Evolutionary conservation across 2,329 filamentous ascomycete genomes (phyloP), one percentile per base, ranked within the genome.

Genomic region (Aspergillus sergii): DNA sequence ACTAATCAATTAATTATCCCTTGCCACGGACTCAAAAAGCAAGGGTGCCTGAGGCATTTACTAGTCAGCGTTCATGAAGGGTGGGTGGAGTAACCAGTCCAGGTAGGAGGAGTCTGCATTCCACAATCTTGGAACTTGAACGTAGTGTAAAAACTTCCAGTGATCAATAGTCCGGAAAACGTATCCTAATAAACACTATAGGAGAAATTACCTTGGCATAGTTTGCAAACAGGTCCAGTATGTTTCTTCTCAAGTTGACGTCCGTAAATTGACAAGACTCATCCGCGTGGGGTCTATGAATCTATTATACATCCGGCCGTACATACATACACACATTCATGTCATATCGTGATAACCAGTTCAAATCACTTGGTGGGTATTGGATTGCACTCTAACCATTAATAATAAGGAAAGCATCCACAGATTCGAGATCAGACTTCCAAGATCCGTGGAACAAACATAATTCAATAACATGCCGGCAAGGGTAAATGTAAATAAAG

Each of bases 401-500:
- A 60, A 54, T 41, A 46, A 61, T 58, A 21, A 51, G 16, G 61
- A 57, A 62, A 48, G 48, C 64, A 56, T 43, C 50, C 51, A 55
- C 62, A 66, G 62, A 72, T 68, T 69, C 23, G 45, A 66, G 66
- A 66, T 14, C 45, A 61, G 51, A 32, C 45, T 55, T 59, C 58
- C 39, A 59, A 41, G 57, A 51, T 63, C 36, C 36, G 48, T 45
- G 32, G 50, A 57, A 57, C 14, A 14, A 53, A 32, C 34, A 56
- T 58, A 51, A 64, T 34, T 54, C 39, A 55, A 55, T 58, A 48
- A 30, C 23, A 61, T 61, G 50, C 54, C 28, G 43, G 30, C 63
- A 51, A 34, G 56, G 54, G 46, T 58, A 66, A 66, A 68, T 70
- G 71, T 66, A 66, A 66, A 61, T 57, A 56, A 45, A 50, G 56